Base-by-base conservation (phyloP, 768 basidiomycete genomes). In the Lyophyllum atratum region DNA sequence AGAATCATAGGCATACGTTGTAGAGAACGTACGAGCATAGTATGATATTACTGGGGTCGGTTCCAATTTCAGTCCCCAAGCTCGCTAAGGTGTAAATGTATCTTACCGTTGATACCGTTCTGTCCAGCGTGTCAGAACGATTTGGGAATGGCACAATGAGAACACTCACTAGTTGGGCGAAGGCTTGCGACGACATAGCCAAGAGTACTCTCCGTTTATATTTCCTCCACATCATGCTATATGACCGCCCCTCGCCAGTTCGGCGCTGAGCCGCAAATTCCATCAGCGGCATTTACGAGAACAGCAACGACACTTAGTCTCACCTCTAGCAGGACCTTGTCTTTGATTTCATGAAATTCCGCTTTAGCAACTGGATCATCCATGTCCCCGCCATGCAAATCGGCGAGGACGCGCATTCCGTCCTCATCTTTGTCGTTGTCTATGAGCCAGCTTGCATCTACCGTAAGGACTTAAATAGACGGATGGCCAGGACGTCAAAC, bases 51-150 rank as follows among this genome's bases (percentile, higher is more conserved):
- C 94, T 93, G 33, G 22, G 37, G 15, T 25, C 49, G 37, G 31
- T 6, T 37, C 17, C 11, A 4, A 22, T 11, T 3, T 29, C 26
- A 50, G 24, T 28, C 47, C 12, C 22, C 15, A 17, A 19, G 50
- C 22, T 26, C n/a, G 40, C 21, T 17, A 25, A 14, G 10, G 14
- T 22, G 29, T 14, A 26, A 43, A 48, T 15, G 25, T 3, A 22
- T 54, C 79, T 55, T 72, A 91, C 91, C 91, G 70, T 95, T 96
- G 64, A 97, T 97, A 56, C 95, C 95, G 70, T 97, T 95, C 93
- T 95, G 48, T 25, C 33, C 28, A 25, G 21, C 22, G 39, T 1
- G 24, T 28, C 22, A 51, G 47, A 59, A 46, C 19, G 29, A 28
- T 22, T 22, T 4, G 47, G 21, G 29, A 15, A 12, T 37, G 3